phyloP scores from a whole-genome alignment of 164 flowering plant genomes.

The Vitis labrusca region DNA sequence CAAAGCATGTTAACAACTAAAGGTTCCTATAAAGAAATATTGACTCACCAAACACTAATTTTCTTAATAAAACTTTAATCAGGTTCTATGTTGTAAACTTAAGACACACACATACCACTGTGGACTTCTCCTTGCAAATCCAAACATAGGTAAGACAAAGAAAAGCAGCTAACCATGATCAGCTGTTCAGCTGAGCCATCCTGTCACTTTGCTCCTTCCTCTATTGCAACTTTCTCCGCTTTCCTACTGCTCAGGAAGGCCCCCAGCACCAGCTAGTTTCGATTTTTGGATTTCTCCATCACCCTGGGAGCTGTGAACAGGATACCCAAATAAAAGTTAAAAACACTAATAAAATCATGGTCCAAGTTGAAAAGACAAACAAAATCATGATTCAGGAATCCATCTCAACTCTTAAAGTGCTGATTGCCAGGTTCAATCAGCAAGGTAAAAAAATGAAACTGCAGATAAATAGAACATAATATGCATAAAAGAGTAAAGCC shows the following conservation, averaged over 20 bases:
- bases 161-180: slow-evolving; percentile 10
- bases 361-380: too few relatives aligned
- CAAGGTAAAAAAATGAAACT: too few relatives aligned
- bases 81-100: background rate
- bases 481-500: too few relatives aligned
- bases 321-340: slow-evolving; percentile 1
- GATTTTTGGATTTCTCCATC: slow-evolving; percentile 69
- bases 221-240: background rate
- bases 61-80: background rate
- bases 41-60: background rate
- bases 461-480: too few relatives aligned
- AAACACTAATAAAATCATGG: background rate
- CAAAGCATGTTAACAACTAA: background rate
- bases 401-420: too few relatives aligned
- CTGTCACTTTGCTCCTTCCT: background rate
- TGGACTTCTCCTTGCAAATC: slow-evolving; percentile 6
- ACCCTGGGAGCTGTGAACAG: slow-evolving; percentile 74
- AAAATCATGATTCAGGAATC: too few relatives aligned
- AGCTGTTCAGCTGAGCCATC: slow-evolving; percentile 5
- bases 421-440: too few relatives aligned
- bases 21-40: slow-evolving; percentile 1
- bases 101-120: background rate
- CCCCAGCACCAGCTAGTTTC: slow-evolving; percentile 36
- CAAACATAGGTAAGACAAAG: slow-evolving; percentile 6
- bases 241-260: background rate